Evolutionary conservation across 208 protist species (phyloP), one percentile per base, ranked within the genome.

Genomic region (Wallacemonas sp.): DNA sequence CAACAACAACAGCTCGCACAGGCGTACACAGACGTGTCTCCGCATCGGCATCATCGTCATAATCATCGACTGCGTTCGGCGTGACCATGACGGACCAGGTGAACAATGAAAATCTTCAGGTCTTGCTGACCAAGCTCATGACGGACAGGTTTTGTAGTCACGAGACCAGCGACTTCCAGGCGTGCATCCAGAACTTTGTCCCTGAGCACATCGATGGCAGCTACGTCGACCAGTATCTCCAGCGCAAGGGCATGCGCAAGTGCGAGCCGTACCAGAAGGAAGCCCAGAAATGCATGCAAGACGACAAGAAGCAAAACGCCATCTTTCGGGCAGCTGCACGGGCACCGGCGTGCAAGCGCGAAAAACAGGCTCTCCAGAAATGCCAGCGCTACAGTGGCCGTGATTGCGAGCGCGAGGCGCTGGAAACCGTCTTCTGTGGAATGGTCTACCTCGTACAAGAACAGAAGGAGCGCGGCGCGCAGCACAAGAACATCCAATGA

Each of bases 141-240:
- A 89, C 81, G 4, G 79, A 89, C 44, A 78, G 84, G 22, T 95
- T 93, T 66, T 95, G 89, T 45, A 57, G 64, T 1, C 76, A 78
- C 15, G 81, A 93, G 79, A 50, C 72, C 6, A 79, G 74, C 45
- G 86, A 95, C 60, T 33, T 93, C 13, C 82, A 91, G 21, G 89
- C 89, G n/a, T 95, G 89, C 63, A 72, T 93, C 29, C 81, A 91
- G 44, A 95, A 95, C 76, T 95, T 79, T 57, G 83, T 95, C 3
- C 89, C 86, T 6, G 79, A 87, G 63, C 52, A 82, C 27, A 85
- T 73, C 38, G 79, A 91, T 45, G 71, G 68, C 64, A 91, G 81
- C 70, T 91, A 83, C 76, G 77, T 95, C 4, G 86, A 95, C 55
- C 81, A 88, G 71, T 89, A 81, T 44, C 73, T 95, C 9, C 84